Conservation (phyloP, 352 stramenopile species). For the Phytophthora sp. region DNA sequence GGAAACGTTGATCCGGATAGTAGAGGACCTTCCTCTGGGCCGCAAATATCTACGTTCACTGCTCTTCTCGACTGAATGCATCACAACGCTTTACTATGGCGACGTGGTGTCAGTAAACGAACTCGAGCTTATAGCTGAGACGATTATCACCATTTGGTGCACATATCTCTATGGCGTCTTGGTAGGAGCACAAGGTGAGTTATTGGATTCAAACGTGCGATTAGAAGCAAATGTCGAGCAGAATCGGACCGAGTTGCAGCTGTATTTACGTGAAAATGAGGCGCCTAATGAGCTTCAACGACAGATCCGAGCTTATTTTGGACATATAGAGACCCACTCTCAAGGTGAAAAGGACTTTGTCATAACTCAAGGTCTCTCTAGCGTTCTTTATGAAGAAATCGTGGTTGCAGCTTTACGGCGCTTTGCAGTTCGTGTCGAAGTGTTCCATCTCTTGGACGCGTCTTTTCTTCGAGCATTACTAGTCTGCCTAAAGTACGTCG, state of each 20-base stretch:
- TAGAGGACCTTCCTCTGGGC: slow-evolving; percentile 37
- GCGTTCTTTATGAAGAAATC: slow-evolving; percentile 61
- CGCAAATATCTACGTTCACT: slow-evolving; percentile 35
- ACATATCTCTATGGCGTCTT: slow-evolving; percentile 80
- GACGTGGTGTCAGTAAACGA: slow-evolving; percentile 77
- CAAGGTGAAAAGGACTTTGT: slow-evolving; percentile 70
- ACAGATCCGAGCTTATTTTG: slow-evolving; percentile 78
- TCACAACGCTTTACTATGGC: slow-evolving; percentile 74
- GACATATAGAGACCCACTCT: slow-evolving; percentile 54
- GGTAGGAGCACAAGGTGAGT: slow-evolving; percentile 60
- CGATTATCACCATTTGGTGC: slow-evolving; percentile 58
- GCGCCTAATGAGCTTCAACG: slow-evolving; percentile 69
- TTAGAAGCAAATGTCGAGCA: slow-evolving; percentile 68
- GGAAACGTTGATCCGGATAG: no score
- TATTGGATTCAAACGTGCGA: slow-evolving; percentile 52
- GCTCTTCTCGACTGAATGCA: slow-evolving; percentile 66
- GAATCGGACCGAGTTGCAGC: slow-evolving; percentile 64
- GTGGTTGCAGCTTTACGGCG: slow-evolving; percentile 53
- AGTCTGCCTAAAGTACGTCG: slow-evolving; percentile 60
- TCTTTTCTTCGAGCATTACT: slow-evolving; percentile 67
- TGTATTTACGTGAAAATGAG: slow-evolving; percentile 73
- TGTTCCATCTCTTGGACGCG: slow-evolving; percentile 59
- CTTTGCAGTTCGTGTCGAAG: slow-evolving; percentile 56
- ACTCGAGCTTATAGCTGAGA: slow-evolving; percentile 62
- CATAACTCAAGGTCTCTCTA: slow-evolving; percentile 42